phyloP scores from a whole-genome alignment of 2,329 filamentous ascomycete genomes.

The Beauveria varroae region DNA sequence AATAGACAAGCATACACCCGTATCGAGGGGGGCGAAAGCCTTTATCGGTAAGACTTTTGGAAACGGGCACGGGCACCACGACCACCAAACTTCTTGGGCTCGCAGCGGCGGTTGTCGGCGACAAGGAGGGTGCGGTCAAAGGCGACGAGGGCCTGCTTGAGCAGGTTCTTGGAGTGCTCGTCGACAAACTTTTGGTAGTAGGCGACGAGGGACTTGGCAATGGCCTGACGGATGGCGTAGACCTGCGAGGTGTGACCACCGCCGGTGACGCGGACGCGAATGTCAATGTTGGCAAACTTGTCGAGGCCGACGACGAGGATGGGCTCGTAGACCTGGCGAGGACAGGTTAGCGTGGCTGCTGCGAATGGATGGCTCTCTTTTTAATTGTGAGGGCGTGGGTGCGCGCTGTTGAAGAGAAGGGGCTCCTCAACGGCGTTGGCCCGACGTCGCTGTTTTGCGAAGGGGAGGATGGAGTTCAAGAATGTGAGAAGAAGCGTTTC shows the following conservation, averaged over 20 bases:
- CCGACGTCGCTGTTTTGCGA: conserved; percentile 4
- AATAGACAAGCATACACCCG: conserved; percentile 1
- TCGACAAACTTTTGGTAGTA: conserved; percentile 99
- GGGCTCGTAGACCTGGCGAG: conserved; percentile 83
- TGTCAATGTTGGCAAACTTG: conserved; percentile 95
- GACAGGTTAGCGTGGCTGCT: conserved; percentile 15
- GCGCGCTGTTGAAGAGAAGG: neutral
- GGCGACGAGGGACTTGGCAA: conserved; percentile 69
- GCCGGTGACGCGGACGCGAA: conserved; percentile 90
- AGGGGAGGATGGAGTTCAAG: neutral
- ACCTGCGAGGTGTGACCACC: conserved; percentile 97
- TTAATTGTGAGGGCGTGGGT: neutral
- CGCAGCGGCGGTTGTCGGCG: conserved; percentile 96
- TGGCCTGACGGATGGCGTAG: conserved; percentile 98
- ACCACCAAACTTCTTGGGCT: conserved; percentile 98
- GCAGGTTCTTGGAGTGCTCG: conserved; percentile 99
- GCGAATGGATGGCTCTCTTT: conserved; percentile 11
- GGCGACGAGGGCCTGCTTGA: conserved; percentile 93
- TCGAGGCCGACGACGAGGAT: conserved; percentile 94
- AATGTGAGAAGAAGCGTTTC: conserved; percentile 3
- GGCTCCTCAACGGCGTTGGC: neutral
- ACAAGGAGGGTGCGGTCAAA: conserved; percentile 97
- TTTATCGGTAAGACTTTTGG: conserved; percentile 99
- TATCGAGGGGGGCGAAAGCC: neutral
- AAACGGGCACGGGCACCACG: conserved; percentile 90